Evolutionary conservation across 371 early-diverging fungal genomes (phyloP).

Genomic region (Synchytrium microbalum): DNA sequence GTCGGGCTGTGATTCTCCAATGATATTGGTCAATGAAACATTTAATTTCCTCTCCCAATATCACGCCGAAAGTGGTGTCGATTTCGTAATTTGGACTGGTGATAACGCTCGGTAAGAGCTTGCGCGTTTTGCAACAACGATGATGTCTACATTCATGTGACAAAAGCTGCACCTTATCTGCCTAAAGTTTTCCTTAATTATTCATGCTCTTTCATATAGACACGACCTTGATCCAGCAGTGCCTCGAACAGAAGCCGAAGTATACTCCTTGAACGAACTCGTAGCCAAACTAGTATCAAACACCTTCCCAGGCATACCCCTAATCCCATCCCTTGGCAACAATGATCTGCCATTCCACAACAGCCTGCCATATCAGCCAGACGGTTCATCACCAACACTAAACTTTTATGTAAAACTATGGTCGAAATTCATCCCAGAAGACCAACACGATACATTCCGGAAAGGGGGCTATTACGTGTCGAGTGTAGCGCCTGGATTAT

Average conservation of each 20-base stretch:
- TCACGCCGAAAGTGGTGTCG: constrained; percentile 4
- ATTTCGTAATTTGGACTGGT: constrained; percentile 31
- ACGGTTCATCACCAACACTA: constrained; percentile 11
- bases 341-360: constrained; percentile 27
- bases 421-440: constrained; percentile 18
- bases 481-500: background rate
- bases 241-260: constrained; percentile 15
- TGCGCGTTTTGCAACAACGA: too few species aligned
- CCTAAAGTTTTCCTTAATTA: background rate
- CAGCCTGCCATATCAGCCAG: constrained; percentile 12
- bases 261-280: constrained; percentile 12
- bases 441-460: constrained; percentile 12
- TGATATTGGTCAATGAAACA: constrained; percentile 25
- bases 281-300: background rate
- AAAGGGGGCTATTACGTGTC: constrained; percentile 11
- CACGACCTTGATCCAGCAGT: constrained; percentile 18
- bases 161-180: background rate
- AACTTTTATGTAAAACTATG: constrained; percentile 19
- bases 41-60: constrained; percentile 19
- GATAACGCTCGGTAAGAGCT: constrained; percentile 21
- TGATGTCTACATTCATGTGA: constrained; percentile 9
- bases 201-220: background rate
- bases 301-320: constrained; percentile 12
- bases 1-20: constrained; percentile 28
- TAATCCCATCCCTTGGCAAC: constrained; percentile 26